Conservation (phyloP, 495 filamentous ascomycete species). For the Penicillium cataractarum region DNA sequence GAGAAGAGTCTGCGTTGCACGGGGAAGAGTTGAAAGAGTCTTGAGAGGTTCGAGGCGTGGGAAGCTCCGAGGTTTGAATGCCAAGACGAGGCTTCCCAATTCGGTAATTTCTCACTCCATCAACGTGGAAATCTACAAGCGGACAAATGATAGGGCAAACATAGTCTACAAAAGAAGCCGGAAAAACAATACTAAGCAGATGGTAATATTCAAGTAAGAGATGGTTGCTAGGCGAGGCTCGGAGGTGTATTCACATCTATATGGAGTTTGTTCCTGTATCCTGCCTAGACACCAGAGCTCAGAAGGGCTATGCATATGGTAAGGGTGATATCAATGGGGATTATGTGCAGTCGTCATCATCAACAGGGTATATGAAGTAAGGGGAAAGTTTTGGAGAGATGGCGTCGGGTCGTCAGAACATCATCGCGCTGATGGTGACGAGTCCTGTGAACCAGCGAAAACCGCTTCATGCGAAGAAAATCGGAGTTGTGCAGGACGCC, state of each 20-base stretch:
- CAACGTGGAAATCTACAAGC: not conserved
- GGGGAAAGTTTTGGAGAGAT: slow-evolving; percentile 22
- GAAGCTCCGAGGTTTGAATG: slow-evolving; percentile 30
- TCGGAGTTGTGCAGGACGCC: not conserved
- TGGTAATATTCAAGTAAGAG: not conserved
- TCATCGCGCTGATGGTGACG: slow-evolving; percentile 9
- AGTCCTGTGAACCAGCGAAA: not conserved
- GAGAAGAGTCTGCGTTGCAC: not conserved
- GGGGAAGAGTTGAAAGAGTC: slow-evolving; percentile 8
- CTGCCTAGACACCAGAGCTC: slow-evolving; percentile 17
- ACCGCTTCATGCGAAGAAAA: not conserved
- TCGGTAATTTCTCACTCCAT: slow-evolving; percentile 27
- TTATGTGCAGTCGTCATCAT: slow-evolving; percentile 38
- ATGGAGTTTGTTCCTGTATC: slow-evolving; percentile 23
- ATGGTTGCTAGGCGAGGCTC: slow-evolving; percentile 5
- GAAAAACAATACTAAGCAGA: not conserved
- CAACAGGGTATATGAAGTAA: slow-evolving; percentile 32
- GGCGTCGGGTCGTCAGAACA: slow-evolving; percentile 27
- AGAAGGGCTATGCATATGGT: slow-evolving; percentile 30
- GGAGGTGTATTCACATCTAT: slow-evolving; percentile 29
- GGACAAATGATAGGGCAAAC: too few species aligned
- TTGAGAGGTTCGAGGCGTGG: slow-evolving; percentile 16
- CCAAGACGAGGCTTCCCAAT: slow-evolving; percentile 32
- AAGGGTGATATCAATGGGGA: slow-evolving; percentile 23
- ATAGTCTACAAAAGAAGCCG: not conserved